Evolutionary conservation across 208 protist genomes (phyloP), one percentile per base, ranked within the genome.

Genomic region (Trypanosoma melophagium): DNA sequence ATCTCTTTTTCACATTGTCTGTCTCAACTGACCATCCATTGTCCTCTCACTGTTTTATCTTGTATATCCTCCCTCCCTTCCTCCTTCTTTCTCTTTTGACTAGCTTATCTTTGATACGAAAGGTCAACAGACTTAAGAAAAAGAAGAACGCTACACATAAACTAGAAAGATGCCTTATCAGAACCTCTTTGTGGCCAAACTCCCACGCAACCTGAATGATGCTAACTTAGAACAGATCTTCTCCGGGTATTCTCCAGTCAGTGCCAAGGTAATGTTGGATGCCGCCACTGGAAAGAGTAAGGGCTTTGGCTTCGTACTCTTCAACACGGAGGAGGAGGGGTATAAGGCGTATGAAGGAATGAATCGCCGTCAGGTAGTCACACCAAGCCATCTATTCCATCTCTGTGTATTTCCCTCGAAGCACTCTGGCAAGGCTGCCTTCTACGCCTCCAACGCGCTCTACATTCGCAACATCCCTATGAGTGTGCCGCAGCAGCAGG

Each of bases 301-400:
- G 57, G 93, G 97, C 31, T 99, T 99, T 74, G 98, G 96, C 54
- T 99, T 99, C 70, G 96, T 98, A 31, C 94, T 97, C 63, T 99
- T 98, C 71, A 80, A 90, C 16, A 83, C 75, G 0, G 80, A 94
- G 56, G 96, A 98, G 9, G 81, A 67, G 3, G 97, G 97, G 0
- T 56, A 82, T 17, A 80, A 77, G 54, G 92, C 90, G 21, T 87
- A 93, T 49, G 63, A 91, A 52, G 74, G 71, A 16, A 81, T 96
- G 9, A 90, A 93, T 70, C 84, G 87, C 35, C 85, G 71, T 1
- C 81, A 87, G 66, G 75, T 86, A 4, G 76, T 68, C 12, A 35
- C 88, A 17, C 71, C 81, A 19, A 77, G 84, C 17, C 85, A 94
- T 70, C 80, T 69, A 57, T 92, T 93, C 53, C 85, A 79, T 51